These are phyloP conservation scores for Talaromyces borbonicus DNA, from an alignment of 495 filamentous ascomycete species.

Conservation along the genomic window DNA sequence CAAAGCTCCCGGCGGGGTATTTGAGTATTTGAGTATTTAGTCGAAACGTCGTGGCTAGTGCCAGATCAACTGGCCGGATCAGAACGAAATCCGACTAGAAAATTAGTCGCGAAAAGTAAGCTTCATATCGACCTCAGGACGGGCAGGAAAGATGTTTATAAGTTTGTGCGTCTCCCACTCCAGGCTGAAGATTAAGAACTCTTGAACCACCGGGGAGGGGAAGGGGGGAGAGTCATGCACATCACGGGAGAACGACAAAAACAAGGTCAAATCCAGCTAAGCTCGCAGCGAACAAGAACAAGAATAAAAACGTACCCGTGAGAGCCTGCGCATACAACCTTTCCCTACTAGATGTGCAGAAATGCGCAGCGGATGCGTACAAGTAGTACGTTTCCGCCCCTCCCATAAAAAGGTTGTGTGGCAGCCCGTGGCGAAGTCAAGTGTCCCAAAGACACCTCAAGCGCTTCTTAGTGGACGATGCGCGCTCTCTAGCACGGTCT, in stretches of 20 bases:
- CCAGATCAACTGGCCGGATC: too few species aligned
- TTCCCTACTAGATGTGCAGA: not conserved
- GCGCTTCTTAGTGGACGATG: too few species aligned
- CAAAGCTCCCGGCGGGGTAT: too few species aligned
- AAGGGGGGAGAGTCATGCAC: too few species aligned
- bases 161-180: not conserved
- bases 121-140: not conserved
- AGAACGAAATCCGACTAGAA: not conserved
- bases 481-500: too few species aligned
- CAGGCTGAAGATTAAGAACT: too few species aligned
- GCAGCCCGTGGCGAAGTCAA: not conserved
- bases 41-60: too few species aligned
- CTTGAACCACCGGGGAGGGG: too few species aligned
- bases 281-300: too few species aligned
- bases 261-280: not conserved
- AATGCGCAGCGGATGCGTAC: not conserved
- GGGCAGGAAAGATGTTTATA: conserved; percentile 2
- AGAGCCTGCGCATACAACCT: too few species aligned
- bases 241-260: not conserved
- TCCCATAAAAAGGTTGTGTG: not conserved
- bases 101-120: not conserved
- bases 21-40: too few species aligned
- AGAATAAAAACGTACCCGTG: not conserved
- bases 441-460: too few species aligned
- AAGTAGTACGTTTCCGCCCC: not conserved